Evolutionary conservation across 2,329 filamentous ascomycete species (phyloP).

Genomic region (Fusarium camptoceras): DNA sequence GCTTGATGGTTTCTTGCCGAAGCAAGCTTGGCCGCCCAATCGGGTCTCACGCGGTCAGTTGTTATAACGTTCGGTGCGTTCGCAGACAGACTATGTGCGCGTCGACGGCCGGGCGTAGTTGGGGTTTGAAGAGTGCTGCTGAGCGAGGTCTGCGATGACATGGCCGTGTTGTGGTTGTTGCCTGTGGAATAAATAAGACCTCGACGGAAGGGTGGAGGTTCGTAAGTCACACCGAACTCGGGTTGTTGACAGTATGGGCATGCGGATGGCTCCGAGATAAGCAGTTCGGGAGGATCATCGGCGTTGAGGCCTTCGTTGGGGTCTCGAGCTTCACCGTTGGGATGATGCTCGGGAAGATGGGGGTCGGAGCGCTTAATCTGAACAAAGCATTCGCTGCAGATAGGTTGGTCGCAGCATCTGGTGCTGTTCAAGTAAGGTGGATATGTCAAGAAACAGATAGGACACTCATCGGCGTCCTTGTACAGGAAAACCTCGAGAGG

Average conservation of each 20-base stretch:
- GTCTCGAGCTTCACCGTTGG: conserved; percentile 56
- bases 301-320: conserved; percentile 54
- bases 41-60: conserved; percentile 90
- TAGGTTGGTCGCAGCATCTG: conserved; percentile 93
- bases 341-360: conserved; percentile 83
- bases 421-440: conserved; percentile 95
- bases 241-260: conserved; percentile 96
- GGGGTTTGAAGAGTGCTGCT: conserved; percentile 65
- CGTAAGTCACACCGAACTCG: conserved; percentile 96
- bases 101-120: conserved; percentile 55
- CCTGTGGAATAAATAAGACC: conserved; percentile 75
- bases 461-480: conserved; percentile 90
- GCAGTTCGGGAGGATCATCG: conserved; percentile 68
- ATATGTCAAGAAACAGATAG: conserved; percentile 96
- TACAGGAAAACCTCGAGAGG: conserved; percentile 93
- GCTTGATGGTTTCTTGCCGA: conserved; percentile 87
- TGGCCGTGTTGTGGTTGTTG: conserved; percentile 68
- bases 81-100: conserved; percentile 77
- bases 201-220: conserved; percentile 86
- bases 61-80: conserved; percentile 88
- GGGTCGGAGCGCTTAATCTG: conserved; percentile 97
- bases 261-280: conserved; percentile 90
- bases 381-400: conserved; percentile 98
- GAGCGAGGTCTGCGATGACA: conserved; percentile 88
- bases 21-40: conserved; percentile 92